Conservation (phyloP, 805 yeast species). For the Wickerhamiella domercqiae region DNA sequence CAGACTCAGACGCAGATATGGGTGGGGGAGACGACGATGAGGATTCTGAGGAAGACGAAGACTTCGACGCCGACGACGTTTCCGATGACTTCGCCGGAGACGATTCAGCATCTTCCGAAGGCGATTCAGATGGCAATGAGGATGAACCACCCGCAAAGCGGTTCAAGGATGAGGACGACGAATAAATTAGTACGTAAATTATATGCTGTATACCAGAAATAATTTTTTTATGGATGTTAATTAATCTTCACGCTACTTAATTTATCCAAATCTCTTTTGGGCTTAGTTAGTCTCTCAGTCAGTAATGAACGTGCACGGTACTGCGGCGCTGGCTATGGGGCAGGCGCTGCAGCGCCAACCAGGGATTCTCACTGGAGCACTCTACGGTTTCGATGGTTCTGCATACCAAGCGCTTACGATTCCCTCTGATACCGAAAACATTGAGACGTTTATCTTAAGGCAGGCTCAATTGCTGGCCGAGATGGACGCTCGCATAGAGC, state of each 20-base stretch:
- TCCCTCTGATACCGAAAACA: too few relatives aligned
- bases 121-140: conserved; percentile 1
- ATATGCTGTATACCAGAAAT: background rate
- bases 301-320: too few relatives aligned
- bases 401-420: too few relatives aligned
- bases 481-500: background rate
- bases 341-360: too few relatives aligned
- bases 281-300: too few relatives aligned
- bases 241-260: background rate
- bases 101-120: conserved; percentile 6
- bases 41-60: conserved; percentile 46
- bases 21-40: conserved; percentile 57
- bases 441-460: too few relatives aligned
- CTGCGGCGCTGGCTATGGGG: too few relatives aligned
- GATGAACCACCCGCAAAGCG: background rate
- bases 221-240: background rate
- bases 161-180: conserved; percentile 3
- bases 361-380: too few relatives aligned
- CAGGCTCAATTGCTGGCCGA: background rate
- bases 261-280: too few relatives aligned
- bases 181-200: conserved; percentile 6
- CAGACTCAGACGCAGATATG: conserved; percentile 48
- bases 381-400: too few relatives aligned
- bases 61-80: conserved; percentile 51
- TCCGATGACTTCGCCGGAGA: conserved; percentile 53